Percentiles rank a stretch among this genome's conserved stretches.
phyloP scores from a whole-genome alignment of 805 yeast species.

The Kodamaea leandrae region DNA sequence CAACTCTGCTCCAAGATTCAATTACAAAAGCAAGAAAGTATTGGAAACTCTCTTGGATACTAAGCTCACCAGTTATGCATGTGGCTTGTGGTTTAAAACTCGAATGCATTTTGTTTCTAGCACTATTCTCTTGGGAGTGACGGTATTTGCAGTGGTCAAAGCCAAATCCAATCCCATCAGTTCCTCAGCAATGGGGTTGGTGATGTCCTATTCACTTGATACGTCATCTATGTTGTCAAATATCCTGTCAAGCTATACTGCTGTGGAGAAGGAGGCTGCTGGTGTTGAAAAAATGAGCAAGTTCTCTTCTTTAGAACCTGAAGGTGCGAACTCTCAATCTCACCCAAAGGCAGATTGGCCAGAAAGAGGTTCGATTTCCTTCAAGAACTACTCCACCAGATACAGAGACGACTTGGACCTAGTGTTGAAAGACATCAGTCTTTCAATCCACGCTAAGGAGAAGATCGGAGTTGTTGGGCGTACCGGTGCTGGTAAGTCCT shows the following conservation, averaged over 20 bases:
- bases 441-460: constrained; percentile 68
- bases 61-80: constrained; percentile 32
- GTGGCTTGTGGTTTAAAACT: constrained; percentile 64
- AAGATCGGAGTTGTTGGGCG: constrained; percentile 95
- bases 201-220: constrained; percentile 61
- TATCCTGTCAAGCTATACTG: constrained; percentile 60
- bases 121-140: constrained; percentile 50
- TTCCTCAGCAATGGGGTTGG: constrained; percentile 61
- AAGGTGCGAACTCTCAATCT: constrained; percentile 36
- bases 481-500: constrained; percentile 72
- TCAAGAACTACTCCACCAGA: constrained; percentile 72
- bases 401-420: constrained; percentile 81
- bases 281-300: constrained; percentile 68
- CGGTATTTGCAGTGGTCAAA: constrained; percentile 43
- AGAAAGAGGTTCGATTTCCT: constrained; percentile 59
- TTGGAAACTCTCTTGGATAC: constrained; percentile 49
- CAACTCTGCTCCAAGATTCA: constrained; percentile 60
- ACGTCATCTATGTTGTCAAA: constrained; percentile 53
- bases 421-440: constrained; percentile 64
- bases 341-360: constrained; percentile 67
- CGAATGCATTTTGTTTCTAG: constrained; percentile 64
- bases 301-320: constrained; percentile 46
- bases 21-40: constrained; percentile 47
- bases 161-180: constrained; percentile 44
- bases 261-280: constrained; percentile 61